Evolutionary conservation across 1,284 basidiomycete species (phyloP), one percentile per base, ranked within the genome.

Genomic region (Quambalaria eucalypti): DNA sequence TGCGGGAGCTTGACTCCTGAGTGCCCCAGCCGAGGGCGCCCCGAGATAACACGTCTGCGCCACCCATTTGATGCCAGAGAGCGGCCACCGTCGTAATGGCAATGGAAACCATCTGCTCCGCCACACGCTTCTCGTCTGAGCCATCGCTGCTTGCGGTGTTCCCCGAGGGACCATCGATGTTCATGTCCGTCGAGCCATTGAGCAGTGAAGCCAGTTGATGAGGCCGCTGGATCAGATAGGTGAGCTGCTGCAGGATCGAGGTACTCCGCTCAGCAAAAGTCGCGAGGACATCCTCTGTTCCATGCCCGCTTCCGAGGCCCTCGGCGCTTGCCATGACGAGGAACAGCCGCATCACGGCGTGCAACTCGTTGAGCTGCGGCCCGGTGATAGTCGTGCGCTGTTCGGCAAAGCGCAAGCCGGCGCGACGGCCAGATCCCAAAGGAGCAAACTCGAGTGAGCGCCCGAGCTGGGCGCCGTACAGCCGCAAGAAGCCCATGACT

Each of bases 211-310:
- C 83, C 21, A 95, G 81, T 64, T 89, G 86, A 65, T 90, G 87
- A 6, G 92, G 90, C 77, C 95, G 91, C 1, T 88, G 86, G 51
- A 93, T 80, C 0, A 89, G 87, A 66, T 91, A 90, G 71, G 90
- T 90, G 55, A 93, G 77, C 59, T 90, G 87, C 70, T 90, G 88
- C 0, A 97, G 78, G n/a, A 92, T 81, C 33, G 82, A 77, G 19
- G 91, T 78, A 0, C 84, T 84, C 54, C 82, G 82, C 1, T 79
- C 78, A 1, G 83, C 82, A 72, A 88, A 88, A 12, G 82, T 82
- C 0, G 80, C 79, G 33, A 90, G 78, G 6, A 46, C 25, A 33
- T 33, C 31, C 25, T 46, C 42, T 21, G 16, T 3, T n/a, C 36
- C 36, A 14, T 14, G 21, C 16, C 36, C 36, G 16, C 21, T 14